Percentiles rank a stretch among this genome's conserved stretches.
These are phyloP conservation scores for Thermomucor indicae-seudaticae DNA, from an alignment of 371 early-diverging fungal species.

Conservation along the genomic window DNA sequence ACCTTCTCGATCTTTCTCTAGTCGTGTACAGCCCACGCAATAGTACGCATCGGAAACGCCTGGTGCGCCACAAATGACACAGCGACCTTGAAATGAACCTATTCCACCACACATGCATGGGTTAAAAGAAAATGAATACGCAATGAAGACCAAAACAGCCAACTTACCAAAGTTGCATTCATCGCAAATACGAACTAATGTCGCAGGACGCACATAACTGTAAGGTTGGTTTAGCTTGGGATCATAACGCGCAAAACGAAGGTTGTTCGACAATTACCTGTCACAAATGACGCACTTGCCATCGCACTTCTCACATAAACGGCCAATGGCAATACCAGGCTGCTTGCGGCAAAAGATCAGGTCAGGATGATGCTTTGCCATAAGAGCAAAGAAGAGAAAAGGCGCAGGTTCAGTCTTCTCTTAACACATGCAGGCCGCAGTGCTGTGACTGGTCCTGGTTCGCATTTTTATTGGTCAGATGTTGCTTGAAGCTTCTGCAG, in stretches of 20 bases:
- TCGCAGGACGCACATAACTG: conserved; percentile 83
- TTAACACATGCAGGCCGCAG: too few relatives aligned
- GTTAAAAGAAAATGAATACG: too few relatives aligned
- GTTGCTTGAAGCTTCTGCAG: too few relatives aligned
- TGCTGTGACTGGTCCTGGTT: too few relatives aligned
- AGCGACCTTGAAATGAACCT: conserved; percentile 83
- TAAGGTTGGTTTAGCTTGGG: neutral
- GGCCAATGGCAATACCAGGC: conserved; percentile 95
- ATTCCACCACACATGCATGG: neutral
- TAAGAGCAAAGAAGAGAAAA: too few relatives aligned
- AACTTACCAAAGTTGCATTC: conserved; percentile 90
- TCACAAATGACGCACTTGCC: conserved; percentile 96
- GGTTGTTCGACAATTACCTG: conserved; percentile 47
- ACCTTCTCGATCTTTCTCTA: conserved; percentile 96
- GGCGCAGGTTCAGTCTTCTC: too few relatives aligned
- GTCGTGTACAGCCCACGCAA: conserved; percentile 86
- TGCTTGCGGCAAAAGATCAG: conserved; percentile 95
- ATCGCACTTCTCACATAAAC: conserved; percentile 93
- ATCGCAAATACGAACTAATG: conserved; percentile 90
- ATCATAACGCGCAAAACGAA: neutral
- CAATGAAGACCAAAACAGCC: neutral
- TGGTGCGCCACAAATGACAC: conserved; percentile 89
- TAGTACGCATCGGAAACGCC: conserved; percentile 97
- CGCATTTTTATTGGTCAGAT: too few relatives aligned
- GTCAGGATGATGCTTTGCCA: conserved; percentile 92